These are phyloP conservation scores for Choiromyces venosus DNA, from an alignment of 495 filamentous ascomycete species.

Conservation along the genomic window DNA sequence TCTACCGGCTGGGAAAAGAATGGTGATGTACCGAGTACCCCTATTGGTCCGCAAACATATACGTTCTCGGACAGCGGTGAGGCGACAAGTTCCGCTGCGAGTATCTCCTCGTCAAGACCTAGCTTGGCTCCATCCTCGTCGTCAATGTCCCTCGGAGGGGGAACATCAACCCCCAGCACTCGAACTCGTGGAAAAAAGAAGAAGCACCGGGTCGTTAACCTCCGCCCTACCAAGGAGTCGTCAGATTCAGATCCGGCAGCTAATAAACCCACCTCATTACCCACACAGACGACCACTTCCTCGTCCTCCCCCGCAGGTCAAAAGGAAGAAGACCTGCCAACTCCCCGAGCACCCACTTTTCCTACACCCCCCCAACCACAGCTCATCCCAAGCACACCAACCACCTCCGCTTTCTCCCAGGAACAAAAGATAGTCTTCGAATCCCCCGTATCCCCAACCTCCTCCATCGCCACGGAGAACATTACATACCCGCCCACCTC, in stretches of 20 bases:
- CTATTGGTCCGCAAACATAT: constrained; percentile 49
- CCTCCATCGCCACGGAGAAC: constrained; percentile 28
- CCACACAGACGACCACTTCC: constrained; percentile 13
- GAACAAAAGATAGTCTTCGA: constrained; percentile 15
- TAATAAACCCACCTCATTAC: constrained; percentile 16
- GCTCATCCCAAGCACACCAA: constrained; percentile 11
- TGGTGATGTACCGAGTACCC: constrained; percentile 52
- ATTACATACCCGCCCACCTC: constrained; percentile 37
- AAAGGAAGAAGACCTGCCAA: background rate
- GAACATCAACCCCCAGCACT: constrained; percentile 39
- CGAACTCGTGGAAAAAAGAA: constrained; percentile 65
- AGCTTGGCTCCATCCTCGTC: constrained; percentile 50
- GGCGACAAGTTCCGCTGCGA: constrained; percentile 48
- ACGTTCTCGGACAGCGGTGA: constrained; percentile 54
- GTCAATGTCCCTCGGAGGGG: constrained; percentile 43
- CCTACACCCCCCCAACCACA: constrained; percentile 11
- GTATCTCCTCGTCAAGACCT: constrained; percentile 47
- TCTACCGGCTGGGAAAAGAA: constrained; percentile 58
- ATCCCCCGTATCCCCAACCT: constrained; percentile 24
- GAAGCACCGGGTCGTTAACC: constrained; percentile 89
- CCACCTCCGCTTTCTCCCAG: constrained; percentile 3
- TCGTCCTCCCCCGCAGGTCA: constrained; percentile 3
- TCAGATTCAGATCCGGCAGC: constrained; percentile 18
- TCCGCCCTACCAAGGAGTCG: constrained; percentile 48
- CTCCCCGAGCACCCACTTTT: constrained; percentile 2